Conservation (phyloP, 352 stramenopile species). For the Globisporangium cystogenes region DNA sequence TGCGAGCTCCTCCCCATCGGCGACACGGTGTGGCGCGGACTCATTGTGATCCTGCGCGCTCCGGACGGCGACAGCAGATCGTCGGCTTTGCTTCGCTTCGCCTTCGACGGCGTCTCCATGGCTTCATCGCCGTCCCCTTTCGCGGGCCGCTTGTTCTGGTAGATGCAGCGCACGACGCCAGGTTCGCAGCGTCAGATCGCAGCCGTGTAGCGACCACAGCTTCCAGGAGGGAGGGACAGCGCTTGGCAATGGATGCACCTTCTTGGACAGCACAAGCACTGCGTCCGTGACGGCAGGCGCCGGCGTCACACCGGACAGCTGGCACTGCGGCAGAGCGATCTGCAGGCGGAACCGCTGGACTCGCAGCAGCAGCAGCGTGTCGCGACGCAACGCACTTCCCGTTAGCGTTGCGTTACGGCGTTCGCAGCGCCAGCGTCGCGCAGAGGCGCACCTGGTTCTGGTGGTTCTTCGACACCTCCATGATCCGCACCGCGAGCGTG, state of each 20-base stretch:
- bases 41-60: not conserved
- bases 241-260: constrained; percentile 22
- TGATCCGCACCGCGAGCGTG: constrained; percentile 55
- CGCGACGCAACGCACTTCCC: not conserved
- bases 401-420: not conserved
- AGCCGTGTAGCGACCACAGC: not conserved
- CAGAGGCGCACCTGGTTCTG: constrained; percentile 60
- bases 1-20: constrained; percentile 2
- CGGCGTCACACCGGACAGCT: constrained; percentile 14
- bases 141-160: constrained; percentile 64
- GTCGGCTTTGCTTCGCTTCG: constrained; percentile 42
- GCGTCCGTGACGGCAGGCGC: constrained; percentile 33
- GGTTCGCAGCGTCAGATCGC: not conserved
- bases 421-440: not conserved
- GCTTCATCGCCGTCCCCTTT: constrained; percentile 37
- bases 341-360: constrained; percentile 52
- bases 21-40: not conserved
- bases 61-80: constrained; percentile 2
- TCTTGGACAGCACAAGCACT: constrained; percentile 66
- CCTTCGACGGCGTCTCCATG: constrained; percentile 19
- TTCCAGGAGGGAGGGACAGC: not conserved
- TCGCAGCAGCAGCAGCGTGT: not conserved
- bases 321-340: constrained; percentile 40
- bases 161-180: not conserved
- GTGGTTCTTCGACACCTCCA: constrained; percentile 82